A percentile compares a stretch with the other conserved stretches of the same genome.
Conservation (phyloP, 1,284 basidiomycete genomes). For the Rhodotorula sp. region DNA sequence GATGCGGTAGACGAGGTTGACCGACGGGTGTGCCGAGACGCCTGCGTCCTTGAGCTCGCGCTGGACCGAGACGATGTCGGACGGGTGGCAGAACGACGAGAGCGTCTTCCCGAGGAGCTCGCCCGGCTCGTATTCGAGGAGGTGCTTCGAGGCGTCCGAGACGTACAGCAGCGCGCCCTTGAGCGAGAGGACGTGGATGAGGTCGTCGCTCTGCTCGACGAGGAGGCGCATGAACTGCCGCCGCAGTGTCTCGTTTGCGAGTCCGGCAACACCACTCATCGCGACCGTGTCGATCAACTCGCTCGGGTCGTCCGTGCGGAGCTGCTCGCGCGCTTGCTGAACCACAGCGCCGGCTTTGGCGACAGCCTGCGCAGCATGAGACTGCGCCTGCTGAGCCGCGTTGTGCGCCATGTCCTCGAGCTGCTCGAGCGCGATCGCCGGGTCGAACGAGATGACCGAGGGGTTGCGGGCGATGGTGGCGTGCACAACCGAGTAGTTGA, state of each 20-base stretch:
- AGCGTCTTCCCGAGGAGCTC: constrained; percentile 76
- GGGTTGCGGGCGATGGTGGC: constrained; percentile 19
- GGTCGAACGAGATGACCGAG: constrained; percentile 14
- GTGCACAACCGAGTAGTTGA: constrained; percentile 42
- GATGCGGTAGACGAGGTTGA: constrained; percentile 77
- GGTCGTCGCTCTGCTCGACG: constrained; percentile 53
- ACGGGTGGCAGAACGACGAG: constrained; percentile 76
- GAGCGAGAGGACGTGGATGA: constrained; percentile 84
- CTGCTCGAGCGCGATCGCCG: constrained; percentile 9
- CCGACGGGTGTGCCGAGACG: constrained; percentile 48
- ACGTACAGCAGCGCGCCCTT: constrained; percentile 91
- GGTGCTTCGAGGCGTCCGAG: constrained; percentile 69
- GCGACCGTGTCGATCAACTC: constrained; percentile 28
- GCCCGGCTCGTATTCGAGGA: constrained; percentile 44
- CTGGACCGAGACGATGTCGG: constrained; percentile 84
- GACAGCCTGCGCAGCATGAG: background rate
- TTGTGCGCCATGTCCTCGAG: constrained; percentile 14
- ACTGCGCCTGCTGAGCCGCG: background rate
- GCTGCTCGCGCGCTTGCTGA: constrained; percentile 14
- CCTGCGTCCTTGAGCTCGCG: constrained; percentile 80
- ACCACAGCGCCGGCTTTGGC: background rate
- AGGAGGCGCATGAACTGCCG: constrained; percentile 35
- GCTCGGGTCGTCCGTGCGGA: constrained; percentile 14
- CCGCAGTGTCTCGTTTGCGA: constrained; percentile 22
- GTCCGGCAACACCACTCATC: background rate